phyloP scores from a whole-genome alignment of 2,329 filamentous ascomycete species.

The Chrysoporthe puriensis region DNA sequence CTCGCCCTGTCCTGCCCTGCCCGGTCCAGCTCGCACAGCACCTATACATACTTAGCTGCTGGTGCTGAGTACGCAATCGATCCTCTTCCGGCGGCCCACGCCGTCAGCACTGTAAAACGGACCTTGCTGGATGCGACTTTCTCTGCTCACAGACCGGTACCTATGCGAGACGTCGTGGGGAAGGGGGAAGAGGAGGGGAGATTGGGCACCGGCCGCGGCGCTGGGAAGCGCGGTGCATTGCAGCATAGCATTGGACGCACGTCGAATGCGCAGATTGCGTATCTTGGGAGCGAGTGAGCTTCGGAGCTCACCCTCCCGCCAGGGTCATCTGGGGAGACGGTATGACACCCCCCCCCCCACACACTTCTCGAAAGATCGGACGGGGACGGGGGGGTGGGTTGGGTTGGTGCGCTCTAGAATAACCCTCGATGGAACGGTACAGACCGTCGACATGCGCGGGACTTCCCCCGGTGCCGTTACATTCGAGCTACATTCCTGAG shows the following conservation, averaged over 20 bases:
- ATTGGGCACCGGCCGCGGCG: neutral
- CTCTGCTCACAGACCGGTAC: neutral
- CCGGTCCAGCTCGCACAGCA: neutral
- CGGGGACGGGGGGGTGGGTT: neutral
- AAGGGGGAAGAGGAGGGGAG: neutral
- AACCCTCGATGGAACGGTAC: neutral
- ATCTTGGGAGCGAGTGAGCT: constrained; percentile 17
- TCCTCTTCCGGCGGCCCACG: neutral
- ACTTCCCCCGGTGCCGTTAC: constrained; percentile 7
- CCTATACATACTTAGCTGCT: neutral
- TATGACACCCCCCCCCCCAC: neutral
- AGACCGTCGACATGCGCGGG: neutral
- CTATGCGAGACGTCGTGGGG: constrained; percentile 6
- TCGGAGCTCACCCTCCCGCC: neutral
- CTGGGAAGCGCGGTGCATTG: constrained; percentile 24
- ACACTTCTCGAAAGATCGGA: constrained; percentile 2
- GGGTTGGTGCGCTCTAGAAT: too few species aligned
- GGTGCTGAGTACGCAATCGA: neutral
- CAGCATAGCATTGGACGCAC: constrained; percentile 27
- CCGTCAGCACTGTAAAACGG: constrained; percentile 21
- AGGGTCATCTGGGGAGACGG: constrained; percentile 11
- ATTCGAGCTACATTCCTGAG: constrained; percentile 1
- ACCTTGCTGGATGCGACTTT: neutral
- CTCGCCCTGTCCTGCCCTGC: neutral
- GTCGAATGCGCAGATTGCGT: constrained; percentile 24